Evolutionary conservation across 345 rosid species (phyloP).

Genomic region (Eucalyptus globulus): DNA sequence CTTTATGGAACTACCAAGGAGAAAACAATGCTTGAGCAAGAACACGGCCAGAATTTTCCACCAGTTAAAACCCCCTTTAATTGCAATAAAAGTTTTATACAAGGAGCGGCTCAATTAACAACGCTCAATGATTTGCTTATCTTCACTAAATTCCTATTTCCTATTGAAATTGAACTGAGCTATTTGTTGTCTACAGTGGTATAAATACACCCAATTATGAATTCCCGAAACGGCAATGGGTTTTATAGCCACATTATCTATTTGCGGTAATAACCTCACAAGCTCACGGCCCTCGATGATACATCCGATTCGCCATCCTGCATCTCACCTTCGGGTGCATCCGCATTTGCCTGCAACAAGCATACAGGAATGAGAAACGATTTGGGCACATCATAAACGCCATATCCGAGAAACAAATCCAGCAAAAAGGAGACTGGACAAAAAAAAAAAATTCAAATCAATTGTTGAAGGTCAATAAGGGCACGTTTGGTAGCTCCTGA

Average conservation of each 20-base stretch:
- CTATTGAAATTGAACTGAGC: neutral
- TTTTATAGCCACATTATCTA: constrained; percentile 8
- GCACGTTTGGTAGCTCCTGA: rapidly evolving
- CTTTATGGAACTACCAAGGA: neutral
- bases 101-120: neutral
- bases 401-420: neutral
- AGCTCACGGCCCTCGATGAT: constrained; percentile 60
- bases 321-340: constrained; percentile 14
- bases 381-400: neutral
- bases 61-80: neutral
- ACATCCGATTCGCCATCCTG: constrained; percentile 49
- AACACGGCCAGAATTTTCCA: neutral
- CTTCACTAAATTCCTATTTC: neutral
- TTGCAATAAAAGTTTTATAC: neutral
- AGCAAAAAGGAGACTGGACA: neutral
- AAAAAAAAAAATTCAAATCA: neutral
- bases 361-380: neutral
- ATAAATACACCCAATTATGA: constrained; percentile 19
- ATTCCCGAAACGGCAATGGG: neutral
- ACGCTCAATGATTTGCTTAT: neutral
- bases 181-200: constrained; percentile 6
- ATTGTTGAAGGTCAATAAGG: neutral
- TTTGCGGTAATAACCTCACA: constrained; percentile 20
- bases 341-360: neutral
- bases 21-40: neutral